A percentile compares a stretch with the other conserved stretches of the same genome.
phyloP scores from a whole-genome alignment of 2,329 filamentous ascomycete species.

The Cladosporium austrohemisphaericum region DNA sequence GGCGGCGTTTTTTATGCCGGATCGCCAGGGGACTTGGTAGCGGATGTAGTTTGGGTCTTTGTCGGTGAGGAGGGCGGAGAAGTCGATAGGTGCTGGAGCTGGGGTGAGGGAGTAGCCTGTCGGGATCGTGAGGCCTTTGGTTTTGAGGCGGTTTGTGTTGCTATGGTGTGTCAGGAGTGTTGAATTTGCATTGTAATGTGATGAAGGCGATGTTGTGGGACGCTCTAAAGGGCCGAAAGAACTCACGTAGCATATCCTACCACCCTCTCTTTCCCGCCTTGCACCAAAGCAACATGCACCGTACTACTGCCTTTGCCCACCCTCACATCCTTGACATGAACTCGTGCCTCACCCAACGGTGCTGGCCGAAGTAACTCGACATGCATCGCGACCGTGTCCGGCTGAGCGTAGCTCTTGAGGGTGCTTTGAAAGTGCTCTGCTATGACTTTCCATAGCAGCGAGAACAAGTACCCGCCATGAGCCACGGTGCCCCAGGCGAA shows the following conservation, averaged over 20 bases:
- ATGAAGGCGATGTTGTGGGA: too few relatives aligned
- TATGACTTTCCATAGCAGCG: constrained; percentile 16
- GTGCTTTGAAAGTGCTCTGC: constrained; percentile 17
- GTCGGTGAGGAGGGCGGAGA: constrained; percentile 13
- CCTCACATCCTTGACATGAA: constrained; percentile 13
- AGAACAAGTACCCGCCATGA: constrained; percentile 20
- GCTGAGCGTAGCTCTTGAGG: constrained; percentile 15
- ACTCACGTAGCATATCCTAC: constrained; percentile 14
- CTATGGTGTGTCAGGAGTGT: neutral
- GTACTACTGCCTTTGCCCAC: constrained; percentile 12
- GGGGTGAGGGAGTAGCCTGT: constrained; percentile 14
- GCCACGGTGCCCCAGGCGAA: constrained; percentile 19
- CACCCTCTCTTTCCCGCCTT: constrained; percentile 12
- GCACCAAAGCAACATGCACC: constrained; percentile 4
- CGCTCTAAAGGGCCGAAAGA: too few relatives aligned
- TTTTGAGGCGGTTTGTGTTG: constrained; percentile 13
- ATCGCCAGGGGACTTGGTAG: constrained; percentile 19
- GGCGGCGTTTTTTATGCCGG: constrained; percentile 14
- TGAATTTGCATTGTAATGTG: neutral
- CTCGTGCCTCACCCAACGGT: constrained; percentile 10
- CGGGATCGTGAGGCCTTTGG: constrained; percentile 19
- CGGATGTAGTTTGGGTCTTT: constrained; percentile 20
- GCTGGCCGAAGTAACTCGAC: constrained; percentile 21
- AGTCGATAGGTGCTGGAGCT: constrained; percentile 17
- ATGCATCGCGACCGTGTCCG: constrained; percentile 18